Evolutionary conservation across 192 early-diverging fungal species (phyloP).

Genomic region (Backusella mclennaniae): DNA sequence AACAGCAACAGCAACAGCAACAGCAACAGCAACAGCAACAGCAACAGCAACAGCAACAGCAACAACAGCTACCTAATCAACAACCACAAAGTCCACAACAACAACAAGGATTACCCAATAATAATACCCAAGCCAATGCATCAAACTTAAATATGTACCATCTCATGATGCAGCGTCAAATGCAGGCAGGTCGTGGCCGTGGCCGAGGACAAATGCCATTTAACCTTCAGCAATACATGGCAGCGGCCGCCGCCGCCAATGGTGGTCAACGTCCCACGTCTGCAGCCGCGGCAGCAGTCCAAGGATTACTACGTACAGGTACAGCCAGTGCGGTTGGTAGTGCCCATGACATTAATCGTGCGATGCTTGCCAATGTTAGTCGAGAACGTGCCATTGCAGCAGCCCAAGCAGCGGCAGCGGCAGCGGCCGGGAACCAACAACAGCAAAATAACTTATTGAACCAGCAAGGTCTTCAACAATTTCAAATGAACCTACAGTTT

Average conservation of each 20-base stretch:
- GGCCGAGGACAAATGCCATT: conserved; percentile 22
- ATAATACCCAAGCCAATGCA: neutral
- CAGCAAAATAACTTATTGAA: neutral
- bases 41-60: neutral
- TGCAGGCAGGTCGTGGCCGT: conserved; percentile 18
- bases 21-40: too few relatives aligned
- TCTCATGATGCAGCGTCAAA: conserved; percentile 15
- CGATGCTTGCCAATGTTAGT: neutral
- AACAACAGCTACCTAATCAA: neutral
- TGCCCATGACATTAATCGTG: neutral
- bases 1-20: too few relatives aligned
- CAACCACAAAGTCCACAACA: neutral
- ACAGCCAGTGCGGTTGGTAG: neutral
- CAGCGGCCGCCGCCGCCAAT: neutral
- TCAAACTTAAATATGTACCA: conserved; percentile 3
- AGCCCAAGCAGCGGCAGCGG: conserved; percentile 5
- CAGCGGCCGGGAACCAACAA: neutral
- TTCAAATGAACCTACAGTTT: conserved; percentile 28
- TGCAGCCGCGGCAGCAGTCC: neutral
- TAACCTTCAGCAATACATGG: conserved; percentile 13
- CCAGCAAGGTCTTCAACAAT: conserved; percentile 22
- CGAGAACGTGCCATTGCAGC: neutral
- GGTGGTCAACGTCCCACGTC: neutral
- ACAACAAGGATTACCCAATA: neutral
- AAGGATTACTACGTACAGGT: neutral